phyloP scores from a whole-genome alignment of 2,329 filamentous ascomycete species.

The Onygenales sp. region DNA sequence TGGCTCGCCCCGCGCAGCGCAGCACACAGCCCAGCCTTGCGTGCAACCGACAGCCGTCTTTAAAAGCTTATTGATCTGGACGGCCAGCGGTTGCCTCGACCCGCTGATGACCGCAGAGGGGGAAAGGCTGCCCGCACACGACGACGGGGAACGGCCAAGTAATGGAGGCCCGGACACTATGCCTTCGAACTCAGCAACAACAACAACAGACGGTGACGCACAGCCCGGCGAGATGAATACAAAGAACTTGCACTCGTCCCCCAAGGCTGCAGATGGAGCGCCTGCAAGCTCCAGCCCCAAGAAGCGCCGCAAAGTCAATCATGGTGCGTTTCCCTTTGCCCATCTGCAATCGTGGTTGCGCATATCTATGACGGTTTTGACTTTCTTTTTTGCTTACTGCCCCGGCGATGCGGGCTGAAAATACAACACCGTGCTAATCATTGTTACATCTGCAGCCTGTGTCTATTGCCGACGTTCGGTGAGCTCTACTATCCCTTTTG shows the following conservation, averaged over 20 bases:
- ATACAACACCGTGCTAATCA: conserved; percentile 21
- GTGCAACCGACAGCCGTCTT: background rate
- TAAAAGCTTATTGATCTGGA: background rate
- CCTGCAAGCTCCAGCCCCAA: conserved; percentile 51
- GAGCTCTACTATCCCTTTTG: conserved; percentile 39
- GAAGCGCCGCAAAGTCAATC: conserved; percentile 82
- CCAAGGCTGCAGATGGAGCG: conserved; percentile 18
- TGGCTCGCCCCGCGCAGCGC: too few species aligned
- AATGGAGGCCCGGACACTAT: conserved; percentile 19
- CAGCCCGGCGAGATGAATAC: conserved; percentile 21
- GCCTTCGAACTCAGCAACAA: conserved; percentile 7
- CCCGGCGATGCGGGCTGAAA: background rate
- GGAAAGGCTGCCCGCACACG: conserved; percentile 6
- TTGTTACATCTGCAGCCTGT: conserved; percentile 55
- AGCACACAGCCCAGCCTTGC: background rate
- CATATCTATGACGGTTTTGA: background rate
- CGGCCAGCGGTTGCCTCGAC: background rate
- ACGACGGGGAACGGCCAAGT: conserved; percentile 13
- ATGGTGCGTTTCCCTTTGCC: conserved; percentile 51
- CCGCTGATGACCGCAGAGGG: conserved; percentile 11
- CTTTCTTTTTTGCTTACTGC: background rate
- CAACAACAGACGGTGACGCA: conserved; percentile 11
- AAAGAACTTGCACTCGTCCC: conserved; percentile 19
- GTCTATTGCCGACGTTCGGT: conserved; percentile 86
- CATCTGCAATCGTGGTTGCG: background rate